Base-by-base conservation (phyloP, 495 filamentous ascomycete species). In the Monascus purpureus region DNA sequence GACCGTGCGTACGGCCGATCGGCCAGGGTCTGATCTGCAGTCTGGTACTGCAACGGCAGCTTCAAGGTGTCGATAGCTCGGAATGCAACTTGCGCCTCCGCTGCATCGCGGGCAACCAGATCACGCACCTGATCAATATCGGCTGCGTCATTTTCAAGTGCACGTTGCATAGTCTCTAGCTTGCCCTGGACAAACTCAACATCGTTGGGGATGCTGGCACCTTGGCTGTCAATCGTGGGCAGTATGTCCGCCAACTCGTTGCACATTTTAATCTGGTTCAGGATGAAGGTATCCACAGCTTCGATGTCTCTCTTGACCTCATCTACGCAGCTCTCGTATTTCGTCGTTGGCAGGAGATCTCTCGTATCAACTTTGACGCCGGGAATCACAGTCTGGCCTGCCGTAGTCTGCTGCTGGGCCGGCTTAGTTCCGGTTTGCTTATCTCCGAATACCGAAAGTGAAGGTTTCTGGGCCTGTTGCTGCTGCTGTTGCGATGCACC, bases 271-370 rank as follows among this genome's bases (percentile, higher is more conserved):
- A 85, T 83, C 45, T 85, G 79, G 31, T 65, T 59, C 18, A 77
- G 63, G 37, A 93, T 80, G 45, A 70, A 67, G 13, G 67, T 64
- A 50, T 97, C 88, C 38, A 93, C 72, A 8, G 50, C 47, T 31
- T 80, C 71, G 26, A 97, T 78, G 28, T 80, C 50, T 29, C 70
- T 69, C 40, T 93, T 82, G n/a, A 95, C 59, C 22, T 79, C 70
- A 41, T 87, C 80, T 26, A 82, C 71, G 24, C 92, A 75, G 58
- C 93, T 88, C 50, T 78, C 76, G 59, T 85, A 94, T 34, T 90
- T 79, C 6, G 90, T 94, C 0, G 85, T 94, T 4, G 80, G 72
- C 8, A 80, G 69, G 14, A 95, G 63, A 46, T 82, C 77, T 50
- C 66, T 70, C 17, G 80, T 48, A 53, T 86, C 79, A 22, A 93